Conservation (phyloP, 148 eudicot genomes). For the Amaranthus hypochondriacus region DNA sequence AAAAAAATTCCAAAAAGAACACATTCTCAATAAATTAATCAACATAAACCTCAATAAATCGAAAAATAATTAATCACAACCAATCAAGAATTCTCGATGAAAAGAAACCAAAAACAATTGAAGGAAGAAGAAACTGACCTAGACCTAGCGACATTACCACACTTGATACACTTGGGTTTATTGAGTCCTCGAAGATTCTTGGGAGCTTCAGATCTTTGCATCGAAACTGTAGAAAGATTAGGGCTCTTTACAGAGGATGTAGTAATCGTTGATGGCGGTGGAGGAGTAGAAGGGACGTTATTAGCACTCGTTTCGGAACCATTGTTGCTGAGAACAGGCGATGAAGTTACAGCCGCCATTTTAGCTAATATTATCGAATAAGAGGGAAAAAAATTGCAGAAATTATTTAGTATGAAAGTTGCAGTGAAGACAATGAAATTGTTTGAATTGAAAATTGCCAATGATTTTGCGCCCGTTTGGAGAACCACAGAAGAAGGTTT, state of each 20-base stretch:
- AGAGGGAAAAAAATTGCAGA: no score
- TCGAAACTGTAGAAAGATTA: conserved; percentile 12
- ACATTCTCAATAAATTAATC: no score
- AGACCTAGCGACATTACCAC: conserved; percentile 52
- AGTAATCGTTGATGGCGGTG: conserved; percentile 4
- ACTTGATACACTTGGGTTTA: conserved; percentile 46
- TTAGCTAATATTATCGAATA: neutral
- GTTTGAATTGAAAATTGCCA: no score
- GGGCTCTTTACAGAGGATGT: conserved; percentile 5
- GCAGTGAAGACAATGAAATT: no score
- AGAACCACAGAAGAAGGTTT: no score
- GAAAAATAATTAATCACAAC: neutral
- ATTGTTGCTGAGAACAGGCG: conserved; percentile 28
- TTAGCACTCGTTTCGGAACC: conserved; percentile 22
- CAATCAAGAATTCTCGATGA: no score
- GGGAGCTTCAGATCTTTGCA: conserved; percentile 26
- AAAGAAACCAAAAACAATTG: no score
- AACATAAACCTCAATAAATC: no score
- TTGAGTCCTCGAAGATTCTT: conserved; percentile 46
- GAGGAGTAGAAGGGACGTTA: neutral
- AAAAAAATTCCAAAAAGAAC: no score
- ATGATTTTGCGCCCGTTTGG: no score
- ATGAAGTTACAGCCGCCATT: conserved; percentile 15
- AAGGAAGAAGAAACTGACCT: conserved; percentile 24
- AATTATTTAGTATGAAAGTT: no score